Evolutionary conservation across 176 grass and related monocot species (phyloP).

Genomic region (Miscanthus lutarioriparius): DNA sequence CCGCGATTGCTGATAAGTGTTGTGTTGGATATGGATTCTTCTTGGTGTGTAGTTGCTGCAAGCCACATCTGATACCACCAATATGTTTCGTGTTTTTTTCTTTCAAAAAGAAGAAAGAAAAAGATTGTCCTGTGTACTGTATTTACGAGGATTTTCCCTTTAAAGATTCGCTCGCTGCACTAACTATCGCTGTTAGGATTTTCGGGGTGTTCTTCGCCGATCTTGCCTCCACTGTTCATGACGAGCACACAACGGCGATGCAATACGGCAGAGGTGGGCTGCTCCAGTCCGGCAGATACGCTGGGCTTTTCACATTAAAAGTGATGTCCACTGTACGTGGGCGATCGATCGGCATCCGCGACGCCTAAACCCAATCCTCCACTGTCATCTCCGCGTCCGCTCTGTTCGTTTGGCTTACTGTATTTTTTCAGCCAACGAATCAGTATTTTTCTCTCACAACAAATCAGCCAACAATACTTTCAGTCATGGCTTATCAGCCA

Average conservation of each 20-base stretch:
- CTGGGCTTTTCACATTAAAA: constrained; percentile 2
- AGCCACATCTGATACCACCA: not conserved
- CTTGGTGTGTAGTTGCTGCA: not conserved
- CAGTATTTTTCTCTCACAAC: no score
- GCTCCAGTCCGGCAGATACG: not conserved
- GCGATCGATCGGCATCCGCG: constrained; percentile 5
- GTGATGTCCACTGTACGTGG: not conserved
- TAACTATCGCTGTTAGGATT: not conserved
- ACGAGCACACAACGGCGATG: not conserved
- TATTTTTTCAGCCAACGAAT: no score
- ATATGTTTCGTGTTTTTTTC: no score
- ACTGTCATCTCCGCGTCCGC: not conserved
- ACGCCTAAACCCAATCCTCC: not conserved
- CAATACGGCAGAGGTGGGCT: not conserved
- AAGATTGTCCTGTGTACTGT: not conserved
- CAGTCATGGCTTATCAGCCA: no score
- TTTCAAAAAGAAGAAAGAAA: not conserved
- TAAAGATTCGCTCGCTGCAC: not conserved
- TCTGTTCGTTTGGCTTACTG: no score
- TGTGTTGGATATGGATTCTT: constrained; percentile 22
- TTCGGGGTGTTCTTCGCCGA: not conserved
- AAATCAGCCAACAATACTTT: no score
- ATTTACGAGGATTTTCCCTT: not conserved
- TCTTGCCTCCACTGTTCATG: not conserved
- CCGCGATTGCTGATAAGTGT: not conserved